Evolutionary conservation across 2,329 filamentous ascomycete genomes (phyloP), one percentile per base, ranked within the genome.

Genomic region (Aspergillus sp.): DNA sequence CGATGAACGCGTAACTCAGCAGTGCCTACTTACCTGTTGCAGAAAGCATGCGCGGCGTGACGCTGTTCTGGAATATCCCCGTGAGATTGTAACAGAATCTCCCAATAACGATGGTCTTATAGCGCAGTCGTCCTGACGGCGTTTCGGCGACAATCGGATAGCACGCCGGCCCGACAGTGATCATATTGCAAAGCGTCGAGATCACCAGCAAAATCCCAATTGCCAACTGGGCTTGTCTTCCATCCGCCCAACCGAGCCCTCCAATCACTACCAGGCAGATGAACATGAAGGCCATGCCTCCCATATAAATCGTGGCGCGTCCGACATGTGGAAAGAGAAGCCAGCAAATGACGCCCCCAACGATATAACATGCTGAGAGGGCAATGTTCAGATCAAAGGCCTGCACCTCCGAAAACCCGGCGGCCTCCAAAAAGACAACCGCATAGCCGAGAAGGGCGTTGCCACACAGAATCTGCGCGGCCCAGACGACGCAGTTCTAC

Each of bases 101-200:
- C 2, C 78, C 78, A 38, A 82, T 68, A 5, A 79, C 78, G 38
- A 60, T 53, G 1, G 58, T 56, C 48, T 58, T 58, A 6, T 81
- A 78, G 1, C 79, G 78, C 67, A 83, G 71, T 13, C 80, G 71
- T 1, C 76, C 79, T 1, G 79, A 81, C 0, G 79, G 79, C 1
- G 81, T 72, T 61, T 83, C 80, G 14, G 79, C 77, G 17, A 82
- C 72, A 20, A 82, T 67, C 14, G 1, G 76, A 62, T 81, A 83
- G 17, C 77, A 80, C 5, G 80, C 74, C 0, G 80, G 79, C 0
- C 81, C 81, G 21, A 82, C 75, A 2, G 79, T 77, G 57, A 78
- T 76, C 69, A 79, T 79, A 64, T 83, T 82, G 14, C 78, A 68
- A 43, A 82, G 78, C 0, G 77, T 81, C 54, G 77, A 81, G 31